These are phyloP conservation scores for Huntiella abstrusa DNA, from an alignment of 2,329 filamentous ascomycete genomes.

Conservation along the genomic window DNA sequence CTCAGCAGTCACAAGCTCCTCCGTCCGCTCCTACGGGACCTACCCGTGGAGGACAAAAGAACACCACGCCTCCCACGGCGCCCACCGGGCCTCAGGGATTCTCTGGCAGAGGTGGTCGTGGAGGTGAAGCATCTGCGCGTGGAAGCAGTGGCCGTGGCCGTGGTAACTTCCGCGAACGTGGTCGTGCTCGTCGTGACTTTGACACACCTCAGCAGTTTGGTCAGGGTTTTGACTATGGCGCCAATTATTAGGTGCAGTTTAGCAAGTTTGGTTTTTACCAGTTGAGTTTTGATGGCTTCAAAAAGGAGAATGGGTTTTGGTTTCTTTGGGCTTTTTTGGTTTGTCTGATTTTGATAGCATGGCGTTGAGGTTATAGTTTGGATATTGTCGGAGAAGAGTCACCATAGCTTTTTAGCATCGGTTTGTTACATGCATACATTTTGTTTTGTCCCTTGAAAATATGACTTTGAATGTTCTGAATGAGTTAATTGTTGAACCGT, in stretches of 20 bases:
- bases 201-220: slow-evolving; percentile 11
- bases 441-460: no score
- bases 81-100: slow-evolving; percentile 12
- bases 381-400: background rate
- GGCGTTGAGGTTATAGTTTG: background rate
- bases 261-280: background rate
- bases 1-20: background rate
- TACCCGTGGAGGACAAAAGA: background rate
- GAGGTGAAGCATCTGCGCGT: slow-evolving; percentile 2
- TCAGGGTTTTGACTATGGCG: slow-evolving; percentile 11
- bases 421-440: no score
- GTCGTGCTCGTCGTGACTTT: slow-evolving; percentile 9
- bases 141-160: slow-evolving; percentile 8
- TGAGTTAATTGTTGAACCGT: no score
- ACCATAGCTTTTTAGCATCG: no score
- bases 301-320: background rate
- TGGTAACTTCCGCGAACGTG: slow-evolving; percentile 9
- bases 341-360: background rate
- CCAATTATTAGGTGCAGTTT: slow-evolving; percentile 3
- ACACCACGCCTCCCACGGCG: slow-evolving; percentile 1
- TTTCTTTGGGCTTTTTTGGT: background rate
- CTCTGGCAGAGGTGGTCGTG: background rate
- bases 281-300: background rate
- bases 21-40: slow-evolving; percentile 4
- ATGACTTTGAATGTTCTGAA: no score